These are phyloP conservation scores for Phanerochaete sordida DNA, from an alignment of 768 basidiomycete species.

Conservation along the genomic window DNA sequence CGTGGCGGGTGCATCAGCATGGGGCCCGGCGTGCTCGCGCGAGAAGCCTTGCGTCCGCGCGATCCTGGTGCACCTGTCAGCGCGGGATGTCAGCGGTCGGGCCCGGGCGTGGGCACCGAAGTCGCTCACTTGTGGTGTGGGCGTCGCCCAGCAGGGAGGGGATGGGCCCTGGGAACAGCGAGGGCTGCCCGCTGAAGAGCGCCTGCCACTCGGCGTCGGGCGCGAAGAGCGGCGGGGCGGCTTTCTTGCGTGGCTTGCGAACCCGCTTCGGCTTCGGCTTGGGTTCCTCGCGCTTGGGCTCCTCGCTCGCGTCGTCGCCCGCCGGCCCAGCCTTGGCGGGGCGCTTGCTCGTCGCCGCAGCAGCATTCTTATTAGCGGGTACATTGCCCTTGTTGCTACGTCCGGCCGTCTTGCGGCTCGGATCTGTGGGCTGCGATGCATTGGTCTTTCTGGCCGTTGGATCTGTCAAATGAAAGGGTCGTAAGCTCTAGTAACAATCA, in stretches of 20 bases:
- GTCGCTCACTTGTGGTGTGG: neutral
- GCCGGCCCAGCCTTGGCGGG: neutral
- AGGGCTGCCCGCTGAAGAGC: neutral
- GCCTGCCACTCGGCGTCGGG: neutral
- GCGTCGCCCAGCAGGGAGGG: neutral
- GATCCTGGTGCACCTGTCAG: neutral
- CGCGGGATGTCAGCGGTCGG: neutral
- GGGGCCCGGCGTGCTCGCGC: neutral
- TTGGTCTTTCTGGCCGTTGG: too few species aligned
- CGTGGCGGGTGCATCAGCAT: constrained; percentile 14
- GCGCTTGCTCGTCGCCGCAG: neutral
- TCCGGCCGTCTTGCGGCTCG: neutral
- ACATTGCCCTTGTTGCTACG: neutral
- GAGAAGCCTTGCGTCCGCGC: neutral
- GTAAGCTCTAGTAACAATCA: too few species aligned
- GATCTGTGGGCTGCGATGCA: neutral
- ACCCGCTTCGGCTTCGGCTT: neutral
- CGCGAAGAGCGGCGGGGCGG: neutral
- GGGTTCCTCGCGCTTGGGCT: neutral
- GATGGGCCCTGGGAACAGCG: neutral
- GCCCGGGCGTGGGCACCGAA: neutral
- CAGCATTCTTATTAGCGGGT: neutral
- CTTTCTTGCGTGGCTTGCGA: constrained; percentile 1
- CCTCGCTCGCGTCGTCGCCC: neutral
- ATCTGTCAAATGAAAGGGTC: too few species aligned